Evolutionary conservation across 345 rosid genomes (phyloP), one percentile per base, ranked within the genome.

Genomic region (Eucalyptus albens): DNA sequence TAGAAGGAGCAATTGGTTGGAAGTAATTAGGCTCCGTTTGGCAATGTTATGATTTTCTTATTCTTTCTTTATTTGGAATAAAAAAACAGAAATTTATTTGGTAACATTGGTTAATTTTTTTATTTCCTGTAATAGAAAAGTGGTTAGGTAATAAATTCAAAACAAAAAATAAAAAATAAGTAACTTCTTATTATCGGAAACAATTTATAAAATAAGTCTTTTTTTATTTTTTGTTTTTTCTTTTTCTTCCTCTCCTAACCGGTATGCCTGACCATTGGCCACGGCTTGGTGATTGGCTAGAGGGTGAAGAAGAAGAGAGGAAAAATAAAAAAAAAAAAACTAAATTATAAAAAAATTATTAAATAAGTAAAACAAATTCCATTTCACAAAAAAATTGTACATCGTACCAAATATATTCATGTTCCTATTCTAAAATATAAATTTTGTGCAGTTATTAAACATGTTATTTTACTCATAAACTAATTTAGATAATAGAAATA

Each of bases 71-170:
- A 7, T 53, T 53, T 0, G 1, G 0, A 53, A 53, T 19, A 53
- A 51, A 2, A 53, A 7, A 53, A 19, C 0, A 19, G 0, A 53
- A 17, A 53, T 19, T 0, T 0, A 0, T 19, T 8, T 19, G 0
- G 1, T 19, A 53, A 19, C 0, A 4, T 19, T 0, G 0, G 5
- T 53, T 8, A 53, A 53, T 53, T 19, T 53, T 53, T 53, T 0
- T 21, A 53, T 53, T 53, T 53, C 0, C 0, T 0, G 0, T 1
- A 53, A 19, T 8, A 8, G 11, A 53, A 53, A 53, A 53, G 11
- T 53, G 4, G 0, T 7, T 17, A 53, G 2, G 11, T 0, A 53
- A 2, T 53, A 53, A 19, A 53, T 53, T 53, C 0, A 8, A 3
- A 51, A 50, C 15, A 1, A 14, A 2, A 50, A 13, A 2, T 1